These are phyloP conservation scores for Kazachstania taianensis DNA, from an alignment of 805 yeast species.

Conservation along the genomic window DNA sequence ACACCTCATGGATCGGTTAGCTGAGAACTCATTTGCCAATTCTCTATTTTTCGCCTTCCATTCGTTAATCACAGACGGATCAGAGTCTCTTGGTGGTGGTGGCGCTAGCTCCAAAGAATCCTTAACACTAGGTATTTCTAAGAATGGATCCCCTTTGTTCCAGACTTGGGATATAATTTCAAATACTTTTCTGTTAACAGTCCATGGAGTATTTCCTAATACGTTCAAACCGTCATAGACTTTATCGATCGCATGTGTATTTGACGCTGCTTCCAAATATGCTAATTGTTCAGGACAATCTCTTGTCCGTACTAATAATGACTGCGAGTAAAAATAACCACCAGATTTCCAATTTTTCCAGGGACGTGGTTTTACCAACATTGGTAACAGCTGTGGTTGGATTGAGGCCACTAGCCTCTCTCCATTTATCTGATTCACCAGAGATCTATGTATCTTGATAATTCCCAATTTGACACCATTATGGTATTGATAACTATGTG, in stretches of 20 bases:
- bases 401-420: constrained; percentile 55
- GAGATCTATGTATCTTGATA: constrained; percentile 59
- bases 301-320: constrained; percentile 60
- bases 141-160: constrained; percentile 72
- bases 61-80: constrained; percentile 58
- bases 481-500: constrained; percentile 75
- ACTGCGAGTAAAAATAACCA: constrained; percentile 64
- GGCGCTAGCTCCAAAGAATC: constrained; percentile 42
- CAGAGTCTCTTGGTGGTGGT: constrained; percentile 54
- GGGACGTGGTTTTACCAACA: constrained; percentile 82
- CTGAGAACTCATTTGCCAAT: constrained; percentile 48
- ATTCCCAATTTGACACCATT: constrained; percentile 77
- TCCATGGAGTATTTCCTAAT: constrained; percentile 85
- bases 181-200: constrained; percentile 66
- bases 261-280: constrained; percentile 76
- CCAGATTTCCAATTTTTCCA: constrained; percentile 82
- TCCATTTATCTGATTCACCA: constrained; percentile 57
- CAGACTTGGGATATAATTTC: constrained; percentile 65
- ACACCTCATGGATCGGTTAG: constrained; percentile 79
- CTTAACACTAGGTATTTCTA: constrained; percentile 58
- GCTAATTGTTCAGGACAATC: constrained; percentile 87
- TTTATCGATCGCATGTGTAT: constrained; percentile 48
- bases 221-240: constrained; percentile 79
- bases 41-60: constrained; percentile 57
- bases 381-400: constrained; percentile 83